These are phyloP conservation scores for Monoraphidium neglectum DNA, from an alignment of 139 green algal species.

Conservation along the genomic window DNA sequence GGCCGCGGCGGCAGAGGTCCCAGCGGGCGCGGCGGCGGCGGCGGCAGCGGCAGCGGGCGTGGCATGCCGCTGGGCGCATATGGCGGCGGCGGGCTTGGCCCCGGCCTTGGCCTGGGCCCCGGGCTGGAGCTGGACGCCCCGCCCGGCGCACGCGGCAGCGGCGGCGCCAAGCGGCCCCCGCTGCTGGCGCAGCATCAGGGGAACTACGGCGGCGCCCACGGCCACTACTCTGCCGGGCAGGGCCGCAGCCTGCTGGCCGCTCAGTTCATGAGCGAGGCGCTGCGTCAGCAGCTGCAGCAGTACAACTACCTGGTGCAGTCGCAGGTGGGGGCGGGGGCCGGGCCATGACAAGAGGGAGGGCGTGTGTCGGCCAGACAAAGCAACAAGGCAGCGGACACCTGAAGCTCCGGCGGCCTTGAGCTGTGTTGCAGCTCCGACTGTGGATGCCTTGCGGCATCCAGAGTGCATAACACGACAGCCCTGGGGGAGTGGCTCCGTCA, in stretches of 20 bases:
- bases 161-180: neutral
- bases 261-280: conserved; percentile 64
- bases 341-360: too few species aligned
- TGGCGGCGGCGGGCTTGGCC: neutral
- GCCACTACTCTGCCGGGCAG: conserved; percentile 11
- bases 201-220: conserved; percentile 5
- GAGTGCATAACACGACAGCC: conserved; percentile 4
- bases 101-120: neutral
- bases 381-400: neutral
- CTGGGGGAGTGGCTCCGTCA: neutral
- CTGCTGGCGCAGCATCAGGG: neutral
- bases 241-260: conserved; percentile 47
- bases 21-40: conserved; percentile 1
- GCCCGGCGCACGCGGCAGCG: neutral
- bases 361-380: neutral
- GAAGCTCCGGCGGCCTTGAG: neutral
- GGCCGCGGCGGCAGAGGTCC: neutral
- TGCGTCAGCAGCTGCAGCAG: conserved; percentile 79
- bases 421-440: too few species aligned
- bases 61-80: neutral
- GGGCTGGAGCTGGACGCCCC: conserved; percentile 1
- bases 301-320: conserved; percentile 60
- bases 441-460: neutral
- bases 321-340: conserved; percentile 50
- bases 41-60: neutral